Evolutionary conservation across 805 yeast genomes (phyloP).

Genomic region (Cyberlindnera mycetangii): DNA sequence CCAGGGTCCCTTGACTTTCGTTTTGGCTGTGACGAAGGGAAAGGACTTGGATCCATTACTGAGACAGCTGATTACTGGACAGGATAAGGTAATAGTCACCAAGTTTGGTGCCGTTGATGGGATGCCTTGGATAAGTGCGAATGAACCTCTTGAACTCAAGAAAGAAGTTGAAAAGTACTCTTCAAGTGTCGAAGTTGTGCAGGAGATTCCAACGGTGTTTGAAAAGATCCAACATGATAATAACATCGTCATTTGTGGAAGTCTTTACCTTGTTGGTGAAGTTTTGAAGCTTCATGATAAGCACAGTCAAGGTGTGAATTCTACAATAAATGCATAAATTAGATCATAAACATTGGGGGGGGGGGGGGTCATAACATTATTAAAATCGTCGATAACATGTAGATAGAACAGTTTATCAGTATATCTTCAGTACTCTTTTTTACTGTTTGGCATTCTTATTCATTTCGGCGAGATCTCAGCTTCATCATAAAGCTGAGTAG

Average conservation of each 20-base stretch:
- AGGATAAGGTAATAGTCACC: constrained; percentile 61
- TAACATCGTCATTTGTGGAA: constrained; percentile 59
- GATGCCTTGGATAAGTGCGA: constrained; percentile 89
- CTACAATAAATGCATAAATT: not conserved
- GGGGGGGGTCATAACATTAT: constrained; percentile 2
- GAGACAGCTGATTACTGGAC: constrained; percentile 42
- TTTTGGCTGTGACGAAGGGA: constrained; percentile 75
- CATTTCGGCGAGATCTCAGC: constrained; percentile 15
- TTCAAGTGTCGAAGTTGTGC: constrained; percentile 26
- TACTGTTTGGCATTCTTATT: no score
- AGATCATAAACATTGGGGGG: not conserved
- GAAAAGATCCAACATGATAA: constrained; percentile 19
- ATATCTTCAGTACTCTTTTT: no score
- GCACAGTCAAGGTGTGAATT: constrained; percentile 1
- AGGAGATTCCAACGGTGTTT: constrained; percentile 29
- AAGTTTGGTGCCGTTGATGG: constrained; percentile 70
- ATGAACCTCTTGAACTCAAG: constrained; percentile 29
- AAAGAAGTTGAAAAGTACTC: constrained; percentile 28
- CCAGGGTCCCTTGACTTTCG: constrained; percentile 46
- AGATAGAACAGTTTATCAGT: not conserved
- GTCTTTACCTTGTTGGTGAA: constrained; percentile 65
- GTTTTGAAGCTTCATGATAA: constrained; percentile 38
- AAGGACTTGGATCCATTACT: constrained; percentile 56
- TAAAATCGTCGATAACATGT: not conserved
- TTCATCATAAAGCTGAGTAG: constrained; percentile 11